These are phyloP conservation scores for Candida corydali DNA, from an alignment of 805 yeast genomes.

Conservation along the genomic window DNA sequence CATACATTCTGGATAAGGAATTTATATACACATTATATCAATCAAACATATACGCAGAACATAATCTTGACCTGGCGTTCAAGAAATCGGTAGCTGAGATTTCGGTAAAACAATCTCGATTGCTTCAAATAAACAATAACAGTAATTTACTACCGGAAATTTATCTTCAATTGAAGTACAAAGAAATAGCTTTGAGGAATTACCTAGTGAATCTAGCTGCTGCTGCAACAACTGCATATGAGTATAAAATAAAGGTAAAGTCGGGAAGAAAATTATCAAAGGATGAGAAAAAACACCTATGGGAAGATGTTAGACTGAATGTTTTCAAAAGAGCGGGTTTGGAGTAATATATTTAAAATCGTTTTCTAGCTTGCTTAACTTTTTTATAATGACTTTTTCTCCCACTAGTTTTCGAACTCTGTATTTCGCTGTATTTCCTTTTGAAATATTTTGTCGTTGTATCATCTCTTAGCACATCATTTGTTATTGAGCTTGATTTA, in stretches of 20 bases:
- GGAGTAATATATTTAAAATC: slow-evolving; percentile 24
- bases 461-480: slow-evolving; percentile 74
- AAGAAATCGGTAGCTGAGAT: slow-evolving; percentile 46
- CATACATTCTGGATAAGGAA: slow-evolving; percentile 40
- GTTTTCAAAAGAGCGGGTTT: slow-evolving; percentile 47
- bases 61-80: slow-evolving; percentile 41
- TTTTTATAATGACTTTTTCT: slow-evolving; percentile 64
- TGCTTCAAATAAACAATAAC: slow-evolving; percentile 34
- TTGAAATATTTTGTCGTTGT: slow-evolving; percentile 73
- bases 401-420: slow-evolving; percentile 56
- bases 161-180: slow-evolving; percentile 34
- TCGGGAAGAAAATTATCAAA: slow-evolving; percentile 25
- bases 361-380: slow-evolving; percentile 56
- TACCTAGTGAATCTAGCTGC: slow-evolving; percentile 51
- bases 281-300: slow-evolving; percentile 40
- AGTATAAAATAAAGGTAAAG: slow-evolving; percentile 40
- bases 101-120: slow-evolving; percentile 44
- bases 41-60: slow-evolving; percentile 46
- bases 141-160: slow-evolving; percentile 10
- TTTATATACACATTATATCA: slow-evolving; percentile 36
- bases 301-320: slow-evolving; percentile 50
- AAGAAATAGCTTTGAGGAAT: slow-evolving; percentile 45
- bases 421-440: slow-evolving; percentile 79
- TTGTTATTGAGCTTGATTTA: slow-evolving; percentile 75
- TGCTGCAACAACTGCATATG: slow-evolving; percentile 51